phyloP scores from a whole-genome alignment of 78 protist species.

The Bodo saltans region DNA sequence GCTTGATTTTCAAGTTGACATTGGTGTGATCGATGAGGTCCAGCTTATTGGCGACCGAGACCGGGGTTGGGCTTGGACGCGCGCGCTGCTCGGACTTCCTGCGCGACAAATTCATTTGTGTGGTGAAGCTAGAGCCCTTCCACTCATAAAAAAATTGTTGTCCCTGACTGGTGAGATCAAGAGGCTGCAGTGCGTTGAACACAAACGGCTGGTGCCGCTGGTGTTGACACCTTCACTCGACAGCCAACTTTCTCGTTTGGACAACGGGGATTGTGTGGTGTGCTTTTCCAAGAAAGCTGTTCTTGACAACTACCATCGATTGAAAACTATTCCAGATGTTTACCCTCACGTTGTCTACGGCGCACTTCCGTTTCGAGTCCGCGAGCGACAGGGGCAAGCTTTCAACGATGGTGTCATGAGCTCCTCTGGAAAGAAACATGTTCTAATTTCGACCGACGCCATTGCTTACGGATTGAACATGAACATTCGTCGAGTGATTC shows the following conservation, averaged over 20 bases:
- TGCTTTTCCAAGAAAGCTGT: constrained; percentile 51
- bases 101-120: constrained; percentile 73
- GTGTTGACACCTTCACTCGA: not conserved
- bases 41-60: constrained; percentile 56
- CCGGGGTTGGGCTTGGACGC: constrained; percentile 84
- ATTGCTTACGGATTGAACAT: constrained; percentile 82
- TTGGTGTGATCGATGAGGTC: constrained; percentile 81
- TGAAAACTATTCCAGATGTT: constrained; percentile 30
- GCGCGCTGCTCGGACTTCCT: constrained; percentile 73
- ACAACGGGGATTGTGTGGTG: constrained; percentile 69
- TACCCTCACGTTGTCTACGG: constrained; percentile 50
- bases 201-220: constrained; percentile 48
- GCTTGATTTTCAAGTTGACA: constrained; percentile 36
- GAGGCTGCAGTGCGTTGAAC: constrained; percentile 25
- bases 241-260: not conserved
- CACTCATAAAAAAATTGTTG: constrained; percentile 44
- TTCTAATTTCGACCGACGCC: constrained; percentile 75
- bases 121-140: constrained; percentile 62
- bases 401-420: constrained; percentile 44
- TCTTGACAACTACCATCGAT: constrained; percentile 38
- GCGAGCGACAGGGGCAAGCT: constrained; percentile 42
- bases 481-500: constrained; percentile 58
- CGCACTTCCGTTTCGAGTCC: constrained; percentile 56
- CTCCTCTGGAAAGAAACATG: constrained; percentile 30
- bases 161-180: constrained; percentile 54